Percentiles rank a stretch among this genome's conserved stretches.
These are phyloP conservation scores for Nakazawaea ambrosiae DNA, from an alignment of 805 yeast species.

Conservation along the genomic window DNA sequence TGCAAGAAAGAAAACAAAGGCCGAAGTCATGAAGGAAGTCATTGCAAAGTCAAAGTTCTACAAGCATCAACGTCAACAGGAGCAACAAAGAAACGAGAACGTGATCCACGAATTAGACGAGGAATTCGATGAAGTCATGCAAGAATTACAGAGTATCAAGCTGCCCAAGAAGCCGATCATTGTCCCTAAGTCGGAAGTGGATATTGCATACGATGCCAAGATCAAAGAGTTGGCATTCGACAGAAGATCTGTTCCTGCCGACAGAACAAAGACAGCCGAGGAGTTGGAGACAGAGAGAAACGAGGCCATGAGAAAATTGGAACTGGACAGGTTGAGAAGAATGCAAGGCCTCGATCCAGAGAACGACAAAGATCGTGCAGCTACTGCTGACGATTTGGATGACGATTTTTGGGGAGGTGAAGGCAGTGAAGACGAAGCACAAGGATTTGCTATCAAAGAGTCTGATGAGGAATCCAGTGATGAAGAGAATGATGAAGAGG, in stretches of 20 bases:
- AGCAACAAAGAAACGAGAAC: slow-evolving; percentile 52
- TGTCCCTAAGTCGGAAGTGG: slow-evolving; percentile 34
- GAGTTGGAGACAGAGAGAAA: slow-evolving; percentile 55
- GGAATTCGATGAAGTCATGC: slow-evolving; percentile 63
- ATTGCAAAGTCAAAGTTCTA: slow-evolving; percentile 77
- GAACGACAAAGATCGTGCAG: slow-evolving; percentile 30
- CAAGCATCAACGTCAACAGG: slow-evolving; percentile 67
- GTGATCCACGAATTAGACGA: slow-evolving; percentile 66
- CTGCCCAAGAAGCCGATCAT: slow-evolving; percentile 17
- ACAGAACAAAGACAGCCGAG: slow-evolving; percentile 72
- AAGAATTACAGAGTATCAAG: slow-evolving; percentile 17
- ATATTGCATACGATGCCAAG: slow-evolving; percentile 52
- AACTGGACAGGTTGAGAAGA: slow-evolving; percentile 61
- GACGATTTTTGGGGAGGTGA: slow-evolving; percentile 63
- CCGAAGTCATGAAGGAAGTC: slow-evolving; percentile 80
- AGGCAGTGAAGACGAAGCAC: slow-evolving; percentile 39
- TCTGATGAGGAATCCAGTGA: slow-evolving; percentile 24
- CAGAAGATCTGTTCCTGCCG: slow-evolving; percentile 74
- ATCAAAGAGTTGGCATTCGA: slow-evolving; percentile 64
- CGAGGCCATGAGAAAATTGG: slow-evolving; percentile 54
- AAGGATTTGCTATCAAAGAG: slow-evolving; percentile 33
- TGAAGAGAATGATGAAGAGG: slow-evolving; percentile 1
- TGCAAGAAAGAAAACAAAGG: slow-evolving; percentile 64
- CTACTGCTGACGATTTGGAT: slow-evolving; percentile 59
- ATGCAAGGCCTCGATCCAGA: slow-evolving; percentile 62